Base-by-base conservation (phyloP, 208 protist species). In the Leishmania tropica region DNA sequence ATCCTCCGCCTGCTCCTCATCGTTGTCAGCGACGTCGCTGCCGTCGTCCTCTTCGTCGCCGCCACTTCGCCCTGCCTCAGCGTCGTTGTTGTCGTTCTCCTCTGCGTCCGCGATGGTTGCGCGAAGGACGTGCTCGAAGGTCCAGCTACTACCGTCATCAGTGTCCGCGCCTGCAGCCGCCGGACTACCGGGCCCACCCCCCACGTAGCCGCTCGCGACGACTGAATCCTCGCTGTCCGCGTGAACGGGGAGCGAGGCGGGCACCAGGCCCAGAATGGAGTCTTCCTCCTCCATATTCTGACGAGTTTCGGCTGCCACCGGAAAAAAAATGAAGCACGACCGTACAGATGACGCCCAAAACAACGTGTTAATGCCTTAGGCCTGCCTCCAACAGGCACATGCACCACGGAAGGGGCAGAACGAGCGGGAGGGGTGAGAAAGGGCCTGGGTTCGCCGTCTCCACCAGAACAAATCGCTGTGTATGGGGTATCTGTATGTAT, bases 261-360 rank as follows among this genome's bases (percentile, higher is more conserved):
- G 77, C n/a, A n/a, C 73, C 62, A 87, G 64, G 19, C 78, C 84
- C 15, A 88, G 56, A 53, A 89, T 54, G 0, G 79, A 67, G 56
- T 91, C 85, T 37, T 91, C 85, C 54, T 87, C 83, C 62, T 91
- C 85, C 85, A 89, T 91, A 56, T 37, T 45, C 7, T 35, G 75
- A 62, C 15, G 31, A 76, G 10, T 37, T n/a, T 37, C 10, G 28
- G 3, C 45, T 8, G 70, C 70, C n/a, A 19, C 51, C n/a, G 31
- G 10, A 64, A 64, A 62, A 8, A 42, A 35, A 13, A 10, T 17
- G n/a, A 1, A 19, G 7, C 28, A 58, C 48, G n/a, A 28, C 31
- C 31, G n/a, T 31, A 64, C 8, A 64, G 58, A 35, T 28, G 28
- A 64, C 7, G 11, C 62, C 31, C 31, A 68, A 35, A 68, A 21